Percentiles rank a stretch among this genome's conserved stretches.
phyloP scores from a whole-genome alignment of 2,329 filamentous ascomycete species.

The Trichophyton simii region DNA sequence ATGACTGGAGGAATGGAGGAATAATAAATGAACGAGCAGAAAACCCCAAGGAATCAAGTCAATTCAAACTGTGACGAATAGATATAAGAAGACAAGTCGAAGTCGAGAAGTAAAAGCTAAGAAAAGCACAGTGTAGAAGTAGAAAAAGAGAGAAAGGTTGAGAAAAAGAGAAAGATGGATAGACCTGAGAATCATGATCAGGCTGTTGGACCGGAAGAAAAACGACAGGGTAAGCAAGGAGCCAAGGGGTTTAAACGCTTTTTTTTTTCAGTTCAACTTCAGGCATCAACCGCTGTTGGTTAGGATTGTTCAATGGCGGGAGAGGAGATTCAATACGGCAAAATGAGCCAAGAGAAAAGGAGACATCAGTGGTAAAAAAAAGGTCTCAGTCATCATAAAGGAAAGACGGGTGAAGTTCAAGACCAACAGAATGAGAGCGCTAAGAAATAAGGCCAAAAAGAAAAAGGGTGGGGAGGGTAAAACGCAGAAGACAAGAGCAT shows the following conservation, averaged over 20 bases:
- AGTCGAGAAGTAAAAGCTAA: background rate
- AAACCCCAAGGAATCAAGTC: conserved; percentile 1
- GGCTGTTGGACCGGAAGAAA: conserved; percentile 10
- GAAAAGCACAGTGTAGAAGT: too few species aligned
- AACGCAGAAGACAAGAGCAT: background rate
- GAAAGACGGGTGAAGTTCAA: background rate
- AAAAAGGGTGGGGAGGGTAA: conserved; percentile 7
- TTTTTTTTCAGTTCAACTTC: background rate
- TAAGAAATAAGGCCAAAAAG: conserved; percentile 3
- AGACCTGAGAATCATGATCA: background rate
- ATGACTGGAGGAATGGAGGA: background rate
- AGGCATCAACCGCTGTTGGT: background rate
- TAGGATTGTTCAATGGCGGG: background rate
- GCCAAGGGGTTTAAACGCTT: background rate
- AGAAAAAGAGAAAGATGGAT: background rate
- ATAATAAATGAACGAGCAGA: background rate
- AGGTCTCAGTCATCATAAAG: conserved; percentile 3
- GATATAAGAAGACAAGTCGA: conserved; percentile 9
- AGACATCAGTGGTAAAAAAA: background rate
- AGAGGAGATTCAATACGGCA: background rate
- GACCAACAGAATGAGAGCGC: background rate
- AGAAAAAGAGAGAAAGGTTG: too few species aligned
- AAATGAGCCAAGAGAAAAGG: background rate
- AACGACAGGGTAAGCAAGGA: conserved; percentile 13
- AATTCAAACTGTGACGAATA: conserved; percentile 1